Percentiles rank a stretch among this genome's conserved stretches.
These are phyloP conservation scores for Sapria himalayana DNA, from an alignment of 345 rosid species.

Conservation along the genomic window DNA sequence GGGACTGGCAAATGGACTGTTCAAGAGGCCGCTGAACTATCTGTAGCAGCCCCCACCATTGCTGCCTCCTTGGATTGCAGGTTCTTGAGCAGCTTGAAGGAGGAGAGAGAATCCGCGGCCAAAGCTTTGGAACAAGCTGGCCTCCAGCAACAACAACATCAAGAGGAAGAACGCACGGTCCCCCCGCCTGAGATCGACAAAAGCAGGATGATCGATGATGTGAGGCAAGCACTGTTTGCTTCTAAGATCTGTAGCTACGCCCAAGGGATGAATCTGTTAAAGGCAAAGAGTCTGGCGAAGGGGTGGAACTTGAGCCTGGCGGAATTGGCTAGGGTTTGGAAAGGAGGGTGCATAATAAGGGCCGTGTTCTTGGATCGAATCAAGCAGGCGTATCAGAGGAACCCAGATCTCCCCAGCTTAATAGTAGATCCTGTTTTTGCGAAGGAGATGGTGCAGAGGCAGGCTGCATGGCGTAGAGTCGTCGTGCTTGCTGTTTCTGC, in stretches of 20 bases:
- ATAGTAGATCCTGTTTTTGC: conserved; percentile 94
- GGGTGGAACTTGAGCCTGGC: conserved; percentile 79
- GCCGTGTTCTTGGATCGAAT: conserved; percentile 95
- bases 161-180: conserved; percentile 42
- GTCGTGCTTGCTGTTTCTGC: conserved; percentile 78
- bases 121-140: conserved; percentile 54
- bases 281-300: conserved; percentile 68
- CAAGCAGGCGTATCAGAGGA: conserved; percentile 85
- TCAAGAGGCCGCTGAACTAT: conserved; percentile 91
- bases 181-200: conserved; percentile 33
- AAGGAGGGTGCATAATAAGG: conserved; percentile 90
- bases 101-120: conserved; percentile 57
- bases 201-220: conserved; percentile 84
- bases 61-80: conserved; percentile 88
- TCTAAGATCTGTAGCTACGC: conserved; percentile 92
- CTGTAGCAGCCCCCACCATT: conserved; percentile 92
- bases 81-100: conserved; percentile 83
- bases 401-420: conserved; percentile 67
- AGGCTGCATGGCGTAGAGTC: conserved; percentile 95
- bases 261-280: conserved; percentile 86
- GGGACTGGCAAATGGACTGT: conserved; percentile 99
- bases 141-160: no score
- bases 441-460: conserved; percentile 91
- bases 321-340: conserved; percentile 89
- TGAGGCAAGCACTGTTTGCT: conserved; percentile 78